phyloP scores from a whole-genome alignment of 2,329 filamentous ascomycete species.

The Orbilia blumenaviensis region DNA sequence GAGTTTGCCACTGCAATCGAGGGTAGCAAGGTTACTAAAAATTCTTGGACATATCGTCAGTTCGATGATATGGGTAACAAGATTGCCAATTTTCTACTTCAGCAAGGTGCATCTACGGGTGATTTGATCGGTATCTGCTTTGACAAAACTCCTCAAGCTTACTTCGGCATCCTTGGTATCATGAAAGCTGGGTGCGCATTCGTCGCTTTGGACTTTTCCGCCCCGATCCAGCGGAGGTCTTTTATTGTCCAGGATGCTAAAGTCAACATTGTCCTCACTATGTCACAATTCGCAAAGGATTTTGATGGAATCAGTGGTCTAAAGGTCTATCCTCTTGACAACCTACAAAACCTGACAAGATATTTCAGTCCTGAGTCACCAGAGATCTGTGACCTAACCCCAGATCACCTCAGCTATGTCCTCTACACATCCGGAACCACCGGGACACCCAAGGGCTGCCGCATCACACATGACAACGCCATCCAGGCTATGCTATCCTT shows the following conservation, averaged over 20 bases:
- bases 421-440: constrained; percentile 84
- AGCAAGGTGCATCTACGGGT: constrained; percentile 66
- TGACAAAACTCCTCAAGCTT: constrained; percentile 84
- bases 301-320: constrained; percentile 60
- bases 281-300: constrained; percentile 62
- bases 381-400: constrained; percentile 56
- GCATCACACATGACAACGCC: constrained; percentile 86
- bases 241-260: constrained; percentile 81
- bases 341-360: constrained; percentile 59
- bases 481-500: constrained; percentile 92
- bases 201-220: constrained; percentile 78
- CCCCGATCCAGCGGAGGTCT: constrained; percentile 75
- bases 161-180: constrained; percentile 81
- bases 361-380: constrained; percentile 55
- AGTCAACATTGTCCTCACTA: constrained; percentile 71
- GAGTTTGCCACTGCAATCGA: constrained; percentile 75
- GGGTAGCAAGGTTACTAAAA: constrained; percentile 62
- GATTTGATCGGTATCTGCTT: constrained; percentile 79
- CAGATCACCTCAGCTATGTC: constrained; percentile 77
- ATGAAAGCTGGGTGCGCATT: constrained; percentile 84
- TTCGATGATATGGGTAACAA: constrained; percentile 76
- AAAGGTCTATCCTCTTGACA: constrained; percentile 64
- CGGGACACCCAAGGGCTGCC: constrained; percentile 84
- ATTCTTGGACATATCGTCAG: constrained; percentile 77
- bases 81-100: constrained; percentile 69